Conservation (phyloP, 2,329 filamentous ascomycete genomes). For the Furcasterigmium sp. region DNA sequence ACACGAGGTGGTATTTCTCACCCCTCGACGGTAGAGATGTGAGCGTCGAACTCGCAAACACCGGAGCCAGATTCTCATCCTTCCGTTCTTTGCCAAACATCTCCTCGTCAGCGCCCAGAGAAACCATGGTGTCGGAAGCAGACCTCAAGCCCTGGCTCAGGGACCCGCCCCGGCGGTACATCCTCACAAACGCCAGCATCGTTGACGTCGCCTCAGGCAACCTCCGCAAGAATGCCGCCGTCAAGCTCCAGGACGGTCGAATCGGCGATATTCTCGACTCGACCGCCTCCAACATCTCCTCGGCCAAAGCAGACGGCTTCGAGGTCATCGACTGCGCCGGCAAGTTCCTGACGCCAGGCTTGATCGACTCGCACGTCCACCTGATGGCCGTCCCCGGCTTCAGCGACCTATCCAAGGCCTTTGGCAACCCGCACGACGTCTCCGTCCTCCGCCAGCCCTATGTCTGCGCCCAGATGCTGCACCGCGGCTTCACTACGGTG, state of each 20-base stretch:
- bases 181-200: slow-evolving; percentile 38
- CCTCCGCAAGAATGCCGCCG: slow-evolving; percentile 19
- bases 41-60: not conserved
- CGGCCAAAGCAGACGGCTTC: slow-evolving; percentile 15
- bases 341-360: slow-evolving; percentile 24
- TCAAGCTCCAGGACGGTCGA: slow-evolving; percentile 28
- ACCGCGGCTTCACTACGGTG: slow-evolving; percentile 53
- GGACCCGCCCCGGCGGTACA: slow-evolving; percentile 20
- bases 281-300: not conserved
- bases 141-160: slow-evolving; percentile 28
- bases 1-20: not conserved
- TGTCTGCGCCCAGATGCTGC: slow-evolving; percentile 43
- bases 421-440: slow-evolving; percentile 25
- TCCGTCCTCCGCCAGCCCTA: slow-evolving; percentile 43
- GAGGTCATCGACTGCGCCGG: slow-evolving; percentile 17
- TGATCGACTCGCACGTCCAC: slow-evolving; percentile 28
- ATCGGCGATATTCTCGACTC: slow-evolving; percentile 20
- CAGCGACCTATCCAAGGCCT: slow-evolving; percentile 16
- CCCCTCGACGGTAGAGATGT: no score
- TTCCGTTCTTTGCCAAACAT: not conserved
- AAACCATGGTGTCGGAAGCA: slow-evolving; percentile 16
- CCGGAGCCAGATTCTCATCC: not conserved
- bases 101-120: not conserved
- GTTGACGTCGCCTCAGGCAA: slow-evolving; percentile 31
- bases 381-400: slow-evolving; percentile 23